phyloP scores from a whole-genome alignment of 495 filamentous ascomycete species.

The Hypoxylon lenormandii region DNA sequence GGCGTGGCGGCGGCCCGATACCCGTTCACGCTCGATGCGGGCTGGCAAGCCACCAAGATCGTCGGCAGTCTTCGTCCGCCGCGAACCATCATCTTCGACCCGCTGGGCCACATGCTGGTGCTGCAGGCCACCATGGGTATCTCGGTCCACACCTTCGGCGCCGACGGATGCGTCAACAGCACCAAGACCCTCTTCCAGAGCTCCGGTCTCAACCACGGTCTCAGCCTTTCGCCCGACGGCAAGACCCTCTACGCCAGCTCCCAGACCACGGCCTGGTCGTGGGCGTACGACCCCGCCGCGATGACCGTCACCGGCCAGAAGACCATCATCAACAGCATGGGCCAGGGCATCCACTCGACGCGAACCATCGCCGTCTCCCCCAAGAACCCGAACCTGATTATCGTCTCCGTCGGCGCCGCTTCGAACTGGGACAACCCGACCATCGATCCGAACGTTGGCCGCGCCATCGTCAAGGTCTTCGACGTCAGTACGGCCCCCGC shows the following conservation, averaged over 20 bases:
- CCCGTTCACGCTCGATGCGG: constrained; percentile 46
- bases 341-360: constrained; percentile 67
- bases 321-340: constrained; percentile 68
- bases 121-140: constrained; percentile 67
- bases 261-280: constrained; percentile 67
- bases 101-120: constrained; percentile 63
- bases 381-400: constrained; percentile 61
- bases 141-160: constrained; percentile 62
- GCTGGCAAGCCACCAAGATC: constrained; percentile 54
- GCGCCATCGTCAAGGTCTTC: constrained; percentile 72
- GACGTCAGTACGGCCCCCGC: constrained; percentile 61
- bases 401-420: constrained; percentile 69
- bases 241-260: constrained; percentile 73
- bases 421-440: constrained; percentile 69
- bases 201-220: constrained; percentile 70
- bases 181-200: constrained; percentile 54
- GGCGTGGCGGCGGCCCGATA: constrained; percentile 48
- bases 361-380: constrained; percentile 67
- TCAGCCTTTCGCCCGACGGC: constrained; percentile 71
- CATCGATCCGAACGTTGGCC: constrained; percentile 62
- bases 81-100: constrained; percentile 52
- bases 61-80: constrained; percentile 51
- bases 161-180: constrained; percentile 64
- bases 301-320: constrained; percentile 59
- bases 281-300: constrained; percentile 66